Evolutionary conservation across 257 asterid species (phyloP), one percentile per base, ranked within the genome.

Genomic region (Datura wrightii): DNA sequence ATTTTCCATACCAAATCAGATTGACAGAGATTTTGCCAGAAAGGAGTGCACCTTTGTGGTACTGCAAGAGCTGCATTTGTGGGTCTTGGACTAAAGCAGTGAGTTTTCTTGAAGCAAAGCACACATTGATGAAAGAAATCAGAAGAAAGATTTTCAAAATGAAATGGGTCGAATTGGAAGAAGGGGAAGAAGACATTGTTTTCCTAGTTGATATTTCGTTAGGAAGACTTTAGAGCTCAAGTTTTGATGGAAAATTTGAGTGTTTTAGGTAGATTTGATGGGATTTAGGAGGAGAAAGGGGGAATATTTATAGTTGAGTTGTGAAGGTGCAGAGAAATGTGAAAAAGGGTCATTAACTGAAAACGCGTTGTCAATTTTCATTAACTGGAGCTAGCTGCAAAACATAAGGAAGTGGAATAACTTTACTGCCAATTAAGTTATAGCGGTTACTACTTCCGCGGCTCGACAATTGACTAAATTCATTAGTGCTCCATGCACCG

Each of bases 1-100:
- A 87, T 9, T 72, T 74, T 0, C 89, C 89, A 79, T 84, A 87
- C 87, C 87, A 87, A 0, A 84, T 84, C 44, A 87, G 67, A 78
- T 84, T 87, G 3, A 87, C 71, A 0, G 87, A 36, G 16, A 84
- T 53, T 16, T 71, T 84, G 10, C 89, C 89, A 58, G 54, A 90
- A 4, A 71, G 39, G 10, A 71, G 79, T 71, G 79, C 37, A 42
- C 79, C 79, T 0, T 71, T 44, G 39, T 71, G 79, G 56, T 71
- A 71, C 0, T 71, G 15, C 18, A 71, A 44, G 9, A 71, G 56
- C 37, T 74, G 80, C 37, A n/a, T 19, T 46, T 19, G 80, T 11
- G 59, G 80, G 5, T 74, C 80, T 74, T 74, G 80, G 69, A 69
- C 80, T 74, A 74, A 74, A 46, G 80, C 41, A 0, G 3, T 74